Base-by-base conservation (phyloP, 768 basidiomycete genomes). In the Suillus subaureus region DNA sequence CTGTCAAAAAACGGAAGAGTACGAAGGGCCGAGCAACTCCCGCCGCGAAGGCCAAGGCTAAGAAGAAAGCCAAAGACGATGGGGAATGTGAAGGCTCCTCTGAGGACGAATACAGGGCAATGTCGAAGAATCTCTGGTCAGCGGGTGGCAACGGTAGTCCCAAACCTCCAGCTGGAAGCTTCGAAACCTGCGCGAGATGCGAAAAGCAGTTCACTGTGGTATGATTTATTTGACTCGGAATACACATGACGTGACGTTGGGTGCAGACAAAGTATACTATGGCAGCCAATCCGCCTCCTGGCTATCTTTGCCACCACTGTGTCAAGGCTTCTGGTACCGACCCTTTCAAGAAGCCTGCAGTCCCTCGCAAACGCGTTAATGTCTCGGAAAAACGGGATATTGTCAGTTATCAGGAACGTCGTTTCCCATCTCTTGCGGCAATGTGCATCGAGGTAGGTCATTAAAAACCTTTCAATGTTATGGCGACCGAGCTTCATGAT, bases 191-290 rank as follows among this genome's bases (percentile, higher is more conserved):
- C 73, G 92, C 88, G 1, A 84, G 85, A 63, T 99, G 97, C 75
- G 82, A 84, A 61, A 89, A 91, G 65, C 87, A 90, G 69, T 97
- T 97, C 74, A 94, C 93, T 18, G 92, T 96, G 72, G 97, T 97
- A 76, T 37, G 40, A 42, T 13, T 61, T 40, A 7, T 60, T n/a
- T 45, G 42, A 8, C 31, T 60, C 16, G 6, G 9, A 60, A 60
- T 12, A 60, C 4, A 13, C 8, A 31, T 28, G 28, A 21, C 6
- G 4, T 45, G 21, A 33, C 42, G 52, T 40, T 28, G 43, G 5
- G 2, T 21, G 26, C 51, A 96, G 95, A 96, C 93, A 2, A 90
- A 87, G 71, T 98, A 97, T 72, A 97, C 96, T 0, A 79, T 92
- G 68, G 85, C 93, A 7, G 87, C 88, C 8, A 84, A 84, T 52